These are phyloP conservation scores for Apiotrichum montevideense DNA, from an alignment of 1,284 basidiomycete genomes.

Conservation along the genomic window DNA sequence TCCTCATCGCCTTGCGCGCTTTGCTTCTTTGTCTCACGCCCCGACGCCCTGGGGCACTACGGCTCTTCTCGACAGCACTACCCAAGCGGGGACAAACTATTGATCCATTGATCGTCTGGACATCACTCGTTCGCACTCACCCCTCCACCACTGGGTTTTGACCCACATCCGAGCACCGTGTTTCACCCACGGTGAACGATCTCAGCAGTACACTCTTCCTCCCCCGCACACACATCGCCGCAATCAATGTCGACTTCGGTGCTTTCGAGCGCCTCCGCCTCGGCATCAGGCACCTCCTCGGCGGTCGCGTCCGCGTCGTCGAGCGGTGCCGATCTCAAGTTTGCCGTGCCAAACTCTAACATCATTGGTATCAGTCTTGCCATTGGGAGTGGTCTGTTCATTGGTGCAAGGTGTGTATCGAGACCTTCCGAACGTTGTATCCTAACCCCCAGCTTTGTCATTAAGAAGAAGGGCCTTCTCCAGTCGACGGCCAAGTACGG, in stretches of 20 bases:
- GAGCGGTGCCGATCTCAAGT: background rate
- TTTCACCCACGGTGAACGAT: no score
- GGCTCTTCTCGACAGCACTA: no score
- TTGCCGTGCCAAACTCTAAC: slow-evolving; percentile 39
- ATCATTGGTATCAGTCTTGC: slow-evolving; percentile 66
- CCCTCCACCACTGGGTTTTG: no score
- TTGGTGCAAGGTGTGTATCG: slow-evolving; percentile 68
- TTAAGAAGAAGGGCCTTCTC: slow-evolving; percentile 89
- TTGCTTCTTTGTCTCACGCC: no score
- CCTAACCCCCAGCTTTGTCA: slow-evolving; percentile 41
- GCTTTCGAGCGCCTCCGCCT: background rate
- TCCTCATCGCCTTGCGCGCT: no score
- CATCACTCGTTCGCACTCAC: no score
- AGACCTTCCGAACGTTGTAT: background rate
- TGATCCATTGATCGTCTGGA: no score
- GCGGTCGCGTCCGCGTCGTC: background rate
- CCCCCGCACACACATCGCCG: slow-evolving; percentile 45
- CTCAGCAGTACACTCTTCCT: no score
- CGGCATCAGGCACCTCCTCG: background rate
- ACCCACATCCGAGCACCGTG: no score
- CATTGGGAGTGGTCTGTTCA: slow-evolving; percentile 75
- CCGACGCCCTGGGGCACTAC: no score
- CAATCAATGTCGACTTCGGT: slow-evolving; percentile 40
- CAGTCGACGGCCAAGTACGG: slow-evolving; percentile 52
- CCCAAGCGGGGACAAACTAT: no score